phyloP scores from a whole-genome alignment of 2,329 filamentous ascomycete species.

The Ceratocystis lukuohia region DNA sequence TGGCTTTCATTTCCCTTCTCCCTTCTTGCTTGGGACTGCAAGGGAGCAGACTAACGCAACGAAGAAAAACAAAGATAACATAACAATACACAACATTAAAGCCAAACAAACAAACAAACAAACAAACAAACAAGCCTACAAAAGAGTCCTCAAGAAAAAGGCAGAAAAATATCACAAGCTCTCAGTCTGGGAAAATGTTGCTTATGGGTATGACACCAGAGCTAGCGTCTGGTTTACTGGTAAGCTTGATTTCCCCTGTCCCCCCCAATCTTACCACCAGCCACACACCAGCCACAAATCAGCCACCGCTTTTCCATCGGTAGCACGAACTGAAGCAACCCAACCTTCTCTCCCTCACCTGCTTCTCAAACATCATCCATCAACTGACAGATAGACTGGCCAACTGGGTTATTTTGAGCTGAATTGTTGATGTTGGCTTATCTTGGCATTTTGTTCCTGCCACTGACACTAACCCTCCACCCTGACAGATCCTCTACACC shows the following conservation, averaged over 20 bases:
- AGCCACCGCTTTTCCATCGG: background rate
- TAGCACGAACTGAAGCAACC: background rate
- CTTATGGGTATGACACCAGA: constrained; percentile 1
- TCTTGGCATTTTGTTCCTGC: constrained; percentile 12
- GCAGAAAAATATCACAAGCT: background rate
- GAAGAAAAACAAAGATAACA: background rate
- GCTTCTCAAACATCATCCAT: background rate
- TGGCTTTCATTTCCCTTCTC: background rate
- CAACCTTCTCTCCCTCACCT: background rate
- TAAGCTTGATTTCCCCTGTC: constrained; percentile 20
- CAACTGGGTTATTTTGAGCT: background rate
- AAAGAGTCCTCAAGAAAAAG: background rate
- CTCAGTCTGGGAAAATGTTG: background rate
- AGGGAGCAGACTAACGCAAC: background rate
- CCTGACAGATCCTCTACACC: constrained; percentile 59
- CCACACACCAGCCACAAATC: constrained; percentile 12
- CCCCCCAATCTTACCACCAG: constrained; percentile 7
- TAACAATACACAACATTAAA: background rate
- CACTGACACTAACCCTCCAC: constrained; percentile 10
- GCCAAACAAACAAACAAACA: constrained; percentile 4
- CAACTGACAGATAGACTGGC: background rate
- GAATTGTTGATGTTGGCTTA: background rate
- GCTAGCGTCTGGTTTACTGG: constrained; percentile 22
- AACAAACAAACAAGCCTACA: background rate
- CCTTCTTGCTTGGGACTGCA: background rate